Percentiles rank a stretch among this genome's conserved stretches.
These are phyloP conservation scores for Beauveria rudraprayagi DNA, from an alignment of 2,329 filamentous ascomycete species.

Conservation along the genomic window DNA sequence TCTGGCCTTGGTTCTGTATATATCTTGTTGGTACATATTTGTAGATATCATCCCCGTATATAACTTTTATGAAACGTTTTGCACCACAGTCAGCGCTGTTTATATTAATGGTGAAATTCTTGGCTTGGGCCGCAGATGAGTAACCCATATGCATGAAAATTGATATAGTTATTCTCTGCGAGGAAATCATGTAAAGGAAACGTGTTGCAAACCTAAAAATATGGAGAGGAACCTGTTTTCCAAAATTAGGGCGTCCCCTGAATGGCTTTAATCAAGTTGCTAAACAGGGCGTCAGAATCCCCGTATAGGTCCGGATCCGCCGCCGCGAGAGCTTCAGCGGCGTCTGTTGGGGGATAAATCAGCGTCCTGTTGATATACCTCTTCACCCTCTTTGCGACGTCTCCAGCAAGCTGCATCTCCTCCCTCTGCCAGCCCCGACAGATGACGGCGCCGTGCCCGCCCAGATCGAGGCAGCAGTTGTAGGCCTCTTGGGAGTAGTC, in stretches of 20 bases:
- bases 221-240: background rate
- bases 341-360: constrained; percentile 26
- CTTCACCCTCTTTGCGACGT: constrained; percentile 25
- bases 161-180: background rate
- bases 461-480: constrained; percentile 29
- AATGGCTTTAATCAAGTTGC: background rate
- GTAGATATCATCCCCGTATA: background rate
- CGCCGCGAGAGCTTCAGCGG: constrained; percentile 17
- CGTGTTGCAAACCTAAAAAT: background rate
- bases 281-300: constrained; percentile 10
- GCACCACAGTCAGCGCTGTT: too few relatives aligned
- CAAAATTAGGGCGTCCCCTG: background rate
- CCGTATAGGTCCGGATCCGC: constrained; percentile 16
- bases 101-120: too few relatives aligned
- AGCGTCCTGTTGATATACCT: constrained; percentile 24
- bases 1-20: background rate
- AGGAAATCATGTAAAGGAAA: background rate
- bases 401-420: constrained; percentile 20
- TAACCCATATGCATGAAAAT: too few relatives aligned
- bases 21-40: background rate
- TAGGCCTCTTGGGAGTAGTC: constrained; percentile 25
- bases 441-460: constrained; percentile 22
- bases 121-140: too few relatives aligned
- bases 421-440: constrained; percentile 24
- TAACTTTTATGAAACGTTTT: background rate